phyloP scores from a whole-genome alignment of 2,329 filamentous ascomycete species.

The Ophiostoma sp. region DNA sequence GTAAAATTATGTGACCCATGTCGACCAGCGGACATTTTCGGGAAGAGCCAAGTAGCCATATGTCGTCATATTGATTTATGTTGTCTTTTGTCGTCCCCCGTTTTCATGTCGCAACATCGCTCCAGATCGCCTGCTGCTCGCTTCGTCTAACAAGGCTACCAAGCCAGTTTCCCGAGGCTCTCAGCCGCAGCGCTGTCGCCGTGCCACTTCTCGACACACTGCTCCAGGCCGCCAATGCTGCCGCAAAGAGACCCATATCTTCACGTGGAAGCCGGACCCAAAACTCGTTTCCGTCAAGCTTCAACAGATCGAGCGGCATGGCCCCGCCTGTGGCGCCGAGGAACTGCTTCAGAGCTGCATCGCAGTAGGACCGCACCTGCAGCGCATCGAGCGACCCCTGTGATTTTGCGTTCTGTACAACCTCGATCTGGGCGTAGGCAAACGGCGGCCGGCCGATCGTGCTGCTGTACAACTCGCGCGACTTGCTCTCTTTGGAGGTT shows the following conservation, averaged over 20 bases:
- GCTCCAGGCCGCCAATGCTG: slow-evolving; percentile 66
- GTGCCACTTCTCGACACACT: slow-evolving; percentile 44
- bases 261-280: slow-evolving; percentile 66
- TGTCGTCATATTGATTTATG: background rate
- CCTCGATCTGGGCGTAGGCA: slow-evolving; percentile 58
- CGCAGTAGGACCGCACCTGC: slow-evolving; percentile 63
- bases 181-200: slow-evolving; percentile 56
- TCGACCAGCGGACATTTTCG: background rate
- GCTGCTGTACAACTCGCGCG: slow-evolving; percentile 49
- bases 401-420: slow-evolving; percentile 37
- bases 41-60: background rate
- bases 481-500: slow-evolving; percentile 24
- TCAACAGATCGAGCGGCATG: slow-evolving; percentile 70
- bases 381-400: slow-evolving; percentile 56
- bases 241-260: slow-evolving; percentile 61
- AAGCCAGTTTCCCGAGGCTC: slow-evolving; percentile 64
- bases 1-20: background rate
- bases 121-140: slow-evolving; percentile 52
- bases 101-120: slow-evolving; percentile 8
- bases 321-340: slow-evolving; percentile 68
- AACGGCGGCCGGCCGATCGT: slow-evolving; percentile 55
- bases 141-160: slow-evolving; percentile 57
- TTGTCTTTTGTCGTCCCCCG: background rate
- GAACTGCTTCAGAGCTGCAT: slow-evolving; percentile 64
- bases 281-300: slow-evolving; percentile 55